Conservation (phyloP, 208 protist species). For the Trypanosoma lewisi region DNA sequence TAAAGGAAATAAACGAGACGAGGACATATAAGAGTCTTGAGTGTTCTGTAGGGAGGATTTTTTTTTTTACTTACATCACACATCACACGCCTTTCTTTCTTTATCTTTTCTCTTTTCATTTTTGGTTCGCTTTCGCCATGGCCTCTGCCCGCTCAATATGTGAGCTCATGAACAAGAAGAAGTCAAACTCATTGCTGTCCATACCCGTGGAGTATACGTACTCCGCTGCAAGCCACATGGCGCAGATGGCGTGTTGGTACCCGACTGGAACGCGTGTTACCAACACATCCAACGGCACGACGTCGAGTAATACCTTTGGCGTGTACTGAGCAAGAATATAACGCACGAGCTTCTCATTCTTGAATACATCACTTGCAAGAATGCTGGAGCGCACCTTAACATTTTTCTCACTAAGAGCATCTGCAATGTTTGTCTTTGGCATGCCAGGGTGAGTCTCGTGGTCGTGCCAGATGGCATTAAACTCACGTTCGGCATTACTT, state of each 20-base stretch:
- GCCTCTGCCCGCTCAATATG: constrained; percentile 32
- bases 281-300: constrained; percentile 82
- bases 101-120: neutral
- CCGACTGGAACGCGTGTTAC: constrained; percentile 87
- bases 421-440: constrained; percentile 75
- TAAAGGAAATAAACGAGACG: too few species aligned
- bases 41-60: too few species aligned
- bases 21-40: too few species aligned
- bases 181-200: constrained; percentile 86
- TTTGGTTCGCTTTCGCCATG: neutral
- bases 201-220: constrained; percentile 93
- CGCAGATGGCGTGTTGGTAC: constrained; percentile 94
- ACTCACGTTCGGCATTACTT: constrained; percentile 89
- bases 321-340: constrained; percentile 76
- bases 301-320: constrained; percentile 74
- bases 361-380: constrained; percentile 79
- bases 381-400: constrained; percentile 82
- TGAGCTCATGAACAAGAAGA: constrained; percentile 88
- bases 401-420: constrained; percentile 89
- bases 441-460: constrained; percentile 45
- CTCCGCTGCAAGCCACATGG: constrained; percentile 87
- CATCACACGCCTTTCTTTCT: neutral
- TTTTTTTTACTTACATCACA: too few species aligned
- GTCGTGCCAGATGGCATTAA: constrained; percentile 89
- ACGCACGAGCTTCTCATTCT: constrained; percentile 70